phyloP scores from a whole-genome alignment of 306 rosid genomes.

The Trichosanthes truncata region DNA sequence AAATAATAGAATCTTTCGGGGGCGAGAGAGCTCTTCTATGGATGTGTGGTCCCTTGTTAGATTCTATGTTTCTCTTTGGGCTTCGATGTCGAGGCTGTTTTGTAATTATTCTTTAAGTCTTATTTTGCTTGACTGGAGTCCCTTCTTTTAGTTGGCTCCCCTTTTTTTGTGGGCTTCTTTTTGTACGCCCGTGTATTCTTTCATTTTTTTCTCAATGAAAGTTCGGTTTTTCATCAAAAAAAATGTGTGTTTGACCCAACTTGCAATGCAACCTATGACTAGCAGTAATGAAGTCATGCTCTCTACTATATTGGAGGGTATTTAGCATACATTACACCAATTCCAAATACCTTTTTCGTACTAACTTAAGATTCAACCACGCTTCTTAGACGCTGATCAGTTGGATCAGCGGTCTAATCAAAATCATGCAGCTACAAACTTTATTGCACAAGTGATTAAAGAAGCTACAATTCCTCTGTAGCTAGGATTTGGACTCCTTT shows the following conservation, averaged over 20 bases:
- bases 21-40: no score
- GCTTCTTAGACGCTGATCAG: background rate
- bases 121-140: no score
- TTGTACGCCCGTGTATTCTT: no score
- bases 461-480: background rate
- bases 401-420: background rate
- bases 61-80: no score
- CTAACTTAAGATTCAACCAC: background rate
- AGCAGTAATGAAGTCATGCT: background rate
- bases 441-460: background rate
- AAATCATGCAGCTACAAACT: background rate
- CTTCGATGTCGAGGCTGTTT: no score
- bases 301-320: background rate
- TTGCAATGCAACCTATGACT: background rate
- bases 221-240: no score
- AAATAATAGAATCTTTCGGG: no score
- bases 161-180: no score
- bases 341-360: background rate
- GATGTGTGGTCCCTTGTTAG: no score
- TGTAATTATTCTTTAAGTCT: no score
- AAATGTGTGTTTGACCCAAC: background rate
- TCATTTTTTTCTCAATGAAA: no score
- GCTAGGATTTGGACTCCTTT: background rate
- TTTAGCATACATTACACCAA: background rate
- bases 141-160: no score